Conservation (phyloP, 2,329 filamentous ascomycete species). For the Trichoderma arundinaceum region DNA sequence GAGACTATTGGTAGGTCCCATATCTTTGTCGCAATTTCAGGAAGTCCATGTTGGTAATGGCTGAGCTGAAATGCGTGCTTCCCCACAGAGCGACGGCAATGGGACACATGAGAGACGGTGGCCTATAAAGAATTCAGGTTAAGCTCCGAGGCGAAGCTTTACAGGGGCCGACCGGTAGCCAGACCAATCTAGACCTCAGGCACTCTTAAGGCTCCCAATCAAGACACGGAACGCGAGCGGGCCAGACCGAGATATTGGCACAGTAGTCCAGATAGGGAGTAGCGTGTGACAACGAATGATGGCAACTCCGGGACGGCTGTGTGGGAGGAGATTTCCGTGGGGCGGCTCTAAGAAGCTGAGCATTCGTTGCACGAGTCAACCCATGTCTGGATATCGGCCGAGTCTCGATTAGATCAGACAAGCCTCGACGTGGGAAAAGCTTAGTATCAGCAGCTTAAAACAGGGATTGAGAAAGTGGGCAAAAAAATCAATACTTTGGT, state of each 20-base stretch:
- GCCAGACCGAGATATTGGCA: not conserved
- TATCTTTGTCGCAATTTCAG: not conserved
- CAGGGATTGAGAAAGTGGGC: not conserved
- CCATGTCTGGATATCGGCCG: not conserved
- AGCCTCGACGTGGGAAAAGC: conserved; percentile 7
- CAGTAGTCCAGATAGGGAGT: not conserved
- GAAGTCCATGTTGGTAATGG: not conserved
- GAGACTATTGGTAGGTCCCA: conserved; percentile 18
- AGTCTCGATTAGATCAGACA: not conserved
- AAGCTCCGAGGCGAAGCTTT: not conserved
- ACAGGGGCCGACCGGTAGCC: not conserved
- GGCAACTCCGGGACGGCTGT: not conserved
- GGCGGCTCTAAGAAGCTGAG: not conserved
- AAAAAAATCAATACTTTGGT: no score
- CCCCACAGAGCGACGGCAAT: not conserved
- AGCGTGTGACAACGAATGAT: not conserved
- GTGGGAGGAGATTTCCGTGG: conserved; percentile 11
- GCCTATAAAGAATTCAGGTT: not conserved
- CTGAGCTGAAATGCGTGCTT: not conserved
- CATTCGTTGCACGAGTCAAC: not conserved
- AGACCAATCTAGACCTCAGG: conserved; percentile 7
- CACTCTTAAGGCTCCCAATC: not conserved
- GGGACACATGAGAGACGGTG: not conserved
- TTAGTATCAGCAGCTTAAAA: not conserved
- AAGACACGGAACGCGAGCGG: not conserved